These are phyloP conservation scores for Chaetomiaceae sp. DNA, from an alignment of 2,329 filamentous ascomycete genomes.

Conservation along the genomic window DNA sequence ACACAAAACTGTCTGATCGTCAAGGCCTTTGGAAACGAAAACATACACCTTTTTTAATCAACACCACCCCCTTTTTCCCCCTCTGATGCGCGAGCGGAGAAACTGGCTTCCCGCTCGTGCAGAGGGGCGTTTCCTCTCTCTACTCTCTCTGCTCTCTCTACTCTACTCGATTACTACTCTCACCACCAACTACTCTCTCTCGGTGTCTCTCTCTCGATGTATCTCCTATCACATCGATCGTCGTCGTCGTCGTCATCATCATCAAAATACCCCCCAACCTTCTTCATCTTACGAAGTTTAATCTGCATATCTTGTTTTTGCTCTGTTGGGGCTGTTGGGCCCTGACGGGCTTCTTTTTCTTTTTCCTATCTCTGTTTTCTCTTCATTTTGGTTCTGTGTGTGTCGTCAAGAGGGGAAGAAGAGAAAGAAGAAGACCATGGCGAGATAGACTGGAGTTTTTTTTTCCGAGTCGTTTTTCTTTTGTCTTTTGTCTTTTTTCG, in stretches of 20 bases:
- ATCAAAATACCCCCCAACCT: slow-evolving; percentile 11
- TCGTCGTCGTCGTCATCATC: not conserved
- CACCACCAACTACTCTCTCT: not conserved
- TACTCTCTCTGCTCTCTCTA: too few species aligned
- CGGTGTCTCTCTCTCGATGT: not conserved
- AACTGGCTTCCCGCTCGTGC: not conserved
- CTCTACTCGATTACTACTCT: too few species aligned
- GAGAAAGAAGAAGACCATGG: too few species aligned
- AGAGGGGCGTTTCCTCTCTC: not conserved
- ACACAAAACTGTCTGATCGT: too few species aligned
- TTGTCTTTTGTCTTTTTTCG: not conserved
- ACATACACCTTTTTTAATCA: slow-evolving; percentile 2
- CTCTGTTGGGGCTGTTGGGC: too few species aligned
- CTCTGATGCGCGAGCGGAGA: not conserved
- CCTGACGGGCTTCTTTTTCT: not conserved
- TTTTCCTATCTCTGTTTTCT: not conserved
- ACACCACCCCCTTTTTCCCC: not conserved
- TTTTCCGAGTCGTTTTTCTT: not conserved
- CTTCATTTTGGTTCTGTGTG: too few species aligned
- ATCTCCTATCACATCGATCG: not conserved
- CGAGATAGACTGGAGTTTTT: slow-evolving; percentile 15
- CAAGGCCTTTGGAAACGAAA: too few species aligned
- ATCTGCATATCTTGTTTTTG: slow-evolving; percentile 15
- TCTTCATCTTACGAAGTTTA: slow-evolving; percentile 16
- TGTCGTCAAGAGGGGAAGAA: not conserved